phyloP scores from a whole-genome alignment of 176 grass and related monocot genomes.

The Coix lacrymajobi region DNA sequence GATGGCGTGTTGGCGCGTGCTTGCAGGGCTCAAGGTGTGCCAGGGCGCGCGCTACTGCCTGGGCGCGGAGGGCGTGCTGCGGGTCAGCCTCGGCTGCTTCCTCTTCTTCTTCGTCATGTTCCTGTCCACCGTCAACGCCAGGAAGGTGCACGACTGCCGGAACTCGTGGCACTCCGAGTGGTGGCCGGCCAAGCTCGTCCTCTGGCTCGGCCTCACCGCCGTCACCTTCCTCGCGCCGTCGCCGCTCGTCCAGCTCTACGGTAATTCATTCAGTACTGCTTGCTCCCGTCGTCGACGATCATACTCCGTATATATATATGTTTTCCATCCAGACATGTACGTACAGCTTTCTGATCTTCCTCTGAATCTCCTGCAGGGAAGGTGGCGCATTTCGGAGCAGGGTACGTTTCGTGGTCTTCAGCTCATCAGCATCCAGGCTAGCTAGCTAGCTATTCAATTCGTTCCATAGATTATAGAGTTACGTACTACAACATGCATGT shows the following conservation, averaged over 20 bases:
- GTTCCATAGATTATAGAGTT: not conserved
- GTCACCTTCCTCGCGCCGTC: constrained; percentile 80
- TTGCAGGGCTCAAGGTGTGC: constrained; percentile 54
- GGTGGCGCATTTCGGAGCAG: constrained; percentile 85
- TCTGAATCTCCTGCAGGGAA: constrained; percentile 47
- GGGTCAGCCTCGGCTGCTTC: constrained; percentile 91
- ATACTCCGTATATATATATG: too few relatives aligned
- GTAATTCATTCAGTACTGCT: constrained; percentile 52
- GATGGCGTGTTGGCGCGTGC: not conserved
- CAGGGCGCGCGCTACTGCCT: constrained; percentile 58
- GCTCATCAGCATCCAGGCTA: not conserved
- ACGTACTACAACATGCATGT: not conserved
- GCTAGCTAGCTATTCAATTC: not conserved
- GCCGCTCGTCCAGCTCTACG: constrained; percentile 80
- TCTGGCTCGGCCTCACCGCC: constrained; percentile 77
- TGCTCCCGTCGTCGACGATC: too few relatives aligned
- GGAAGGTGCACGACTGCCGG: constrained; percentile 60
- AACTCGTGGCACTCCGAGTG: constrained; percentile 98
- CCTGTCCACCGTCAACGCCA: constrained; percentile 57
- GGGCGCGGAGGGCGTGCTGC: constrained; percentile 84
- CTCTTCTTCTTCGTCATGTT: constrained; percentile 99
- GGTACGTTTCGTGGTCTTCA: constrained; percentile 41
- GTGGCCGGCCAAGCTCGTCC: constrained; percentile 81
- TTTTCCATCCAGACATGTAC: not conserved
- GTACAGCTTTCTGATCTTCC: not conserved